A percentile compares a stretch with the other conserved stretches of the same genome.
Evolutionary conservation across 2,329 filamentous ascomycete species (phyloP).

Genomic region (Talaromyces sp.): DNA sequence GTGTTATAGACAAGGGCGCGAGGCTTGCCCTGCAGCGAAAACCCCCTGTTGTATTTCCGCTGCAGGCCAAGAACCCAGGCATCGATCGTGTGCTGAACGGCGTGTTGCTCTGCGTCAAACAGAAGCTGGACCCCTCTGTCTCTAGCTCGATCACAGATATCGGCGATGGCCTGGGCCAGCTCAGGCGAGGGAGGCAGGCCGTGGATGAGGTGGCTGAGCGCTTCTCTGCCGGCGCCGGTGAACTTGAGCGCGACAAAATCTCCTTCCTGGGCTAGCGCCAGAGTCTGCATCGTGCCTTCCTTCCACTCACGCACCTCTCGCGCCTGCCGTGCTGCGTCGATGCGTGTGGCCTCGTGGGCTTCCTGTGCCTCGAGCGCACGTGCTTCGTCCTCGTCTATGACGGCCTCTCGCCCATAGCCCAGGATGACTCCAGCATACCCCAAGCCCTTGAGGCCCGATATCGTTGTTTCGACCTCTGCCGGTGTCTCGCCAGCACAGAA

Average conservation of each 20-base stretch:
- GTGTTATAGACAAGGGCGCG: slow-evolving; percentile 70
- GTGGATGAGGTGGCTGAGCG: slow-evolving; percentile 62
- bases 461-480: slow-evolving; percentile 61
- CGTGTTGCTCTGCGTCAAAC: slow-evolving; percentile 79
- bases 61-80: slow-evolving; percentile 72
- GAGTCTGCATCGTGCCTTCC: slow-evolving; percentile 67
- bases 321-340: neutral
- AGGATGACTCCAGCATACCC: slow-evolving; percentile 82
- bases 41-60: slow-evolving; percentile 62
- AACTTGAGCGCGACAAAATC: slow-evolving; percentile 69
- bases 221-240: slow-evolving; percentile 75
- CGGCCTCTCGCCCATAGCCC: slow-evolving; percentile 77
- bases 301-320: slow-evolving; percentile 55
- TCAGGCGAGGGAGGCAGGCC: slow-evolving; percentile 58
- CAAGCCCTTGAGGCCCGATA: slow-evolving; percentile 61
- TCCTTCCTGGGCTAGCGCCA: slow-evolving; percentile 42
- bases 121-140: slow-evolving; percentile 66
- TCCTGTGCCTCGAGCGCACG: slow-evolving; percentile 3
- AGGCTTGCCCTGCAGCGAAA: slow-evolving; percentile 26
- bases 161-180: slow-evolving; percentile 64
- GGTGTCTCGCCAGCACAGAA: slow-evolving; percentile 81
- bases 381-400: slow-evolving; percentile 51
- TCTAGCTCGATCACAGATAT: slow-evolving; percentile 68
- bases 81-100: slow-evolving; percentile 73
- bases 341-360: neutral